Evolutionary conservation across 441 rosid species (phyloP).

Genomic region (Capsella rubella): DNA sequence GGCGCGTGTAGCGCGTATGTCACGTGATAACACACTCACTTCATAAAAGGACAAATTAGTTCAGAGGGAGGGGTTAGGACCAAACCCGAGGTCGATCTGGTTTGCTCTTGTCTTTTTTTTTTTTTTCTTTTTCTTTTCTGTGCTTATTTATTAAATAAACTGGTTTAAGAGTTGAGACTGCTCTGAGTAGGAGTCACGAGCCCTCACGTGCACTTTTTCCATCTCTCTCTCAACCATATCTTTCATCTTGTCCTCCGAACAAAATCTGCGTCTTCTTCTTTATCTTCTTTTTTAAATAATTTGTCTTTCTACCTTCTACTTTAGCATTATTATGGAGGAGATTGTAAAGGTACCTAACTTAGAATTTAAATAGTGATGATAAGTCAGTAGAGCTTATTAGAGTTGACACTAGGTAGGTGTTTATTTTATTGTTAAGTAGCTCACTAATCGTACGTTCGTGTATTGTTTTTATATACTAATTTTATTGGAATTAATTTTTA

Average conservation of each 20-base stretch:
- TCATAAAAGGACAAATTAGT: slow-evolving; percentile 42
- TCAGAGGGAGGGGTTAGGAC: slow-evolving; percentile 35
- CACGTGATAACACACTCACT: slow-evolving; percentile 43
- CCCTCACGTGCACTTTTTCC: slow-evolving; percentile 7
- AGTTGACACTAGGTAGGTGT: slow-evolving; percentile 31
- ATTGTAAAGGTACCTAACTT: background rate
- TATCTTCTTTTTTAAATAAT: slow-evolving; percentile 10
- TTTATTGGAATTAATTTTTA: background rate
- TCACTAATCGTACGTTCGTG: slow-evolving; percentile 28
- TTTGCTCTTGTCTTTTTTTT: slow-evolving; percentile 18
- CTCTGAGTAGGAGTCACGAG: slow-evolving; percentile 34
- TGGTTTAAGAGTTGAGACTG: slow-evolving; percentile 31
- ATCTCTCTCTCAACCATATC: slow-evolving; percentile 37
- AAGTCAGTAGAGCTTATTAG: slow-evolving; percentile 17
- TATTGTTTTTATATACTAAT: slow-evolving; percentile 13
- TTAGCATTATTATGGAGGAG: background rate
- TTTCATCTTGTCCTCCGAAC: slow-evolving; percentile 37
- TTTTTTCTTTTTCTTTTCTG: too few relatives aligned
- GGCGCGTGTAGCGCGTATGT: slow-evolving; percentile 49
- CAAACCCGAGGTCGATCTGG: slow-evolving; percentile 48
- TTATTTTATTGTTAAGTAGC: slow-evolving; percentile 6
- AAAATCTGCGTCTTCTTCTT: slow-evolving; percentile 33
- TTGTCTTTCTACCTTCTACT: slow-evolving; percentile 19
- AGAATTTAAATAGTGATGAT: background rate
- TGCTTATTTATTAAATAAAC: background rate